Percentiles rank a stretch among this genome's conserved stretches.
These are phyloP conservation scores for Neonectria sp. DNA, from an alignment of 2,329 filamentous ascomycete species.

Conservation along the genomic window DNA sequence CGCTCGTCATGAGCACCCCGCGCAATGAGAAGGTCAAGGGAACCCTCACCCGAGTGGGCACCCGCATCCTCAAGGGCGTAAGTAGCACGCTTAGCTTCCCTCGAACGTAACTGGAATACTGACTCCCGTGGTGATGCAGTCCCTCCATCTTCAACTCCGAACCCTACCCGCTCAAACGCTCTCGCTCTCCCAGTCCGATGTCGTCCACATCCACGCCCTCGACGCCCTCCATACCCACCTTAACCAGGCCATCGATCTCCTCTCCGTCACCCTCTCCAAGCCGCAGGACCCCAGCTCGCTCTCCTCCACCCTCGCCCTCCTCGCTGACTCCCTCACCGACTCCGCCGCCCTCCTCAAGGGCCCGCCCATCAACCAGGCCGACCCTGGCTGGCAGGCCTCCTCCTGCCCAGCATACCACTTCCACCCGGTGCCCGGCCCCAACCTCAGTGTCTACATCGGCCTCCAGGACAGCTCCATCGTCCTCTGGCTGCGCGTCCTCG, in stretches of 20 bases:
- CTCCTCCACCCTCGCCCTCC: constrained; percentile 68
- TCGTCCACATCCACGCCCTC: constrained; percentile 78
- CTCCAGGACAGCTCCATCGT: constrained; percentile 80
- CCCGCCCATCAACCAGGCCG: constrained; percentile 56
- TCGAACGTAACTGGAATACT: background rate
- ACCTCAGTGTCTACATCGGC: constrained; percentile 81
- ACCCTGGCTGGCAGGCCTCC: constrained; percentile 61
- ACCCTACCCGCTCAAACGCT: constrained; percentile 72
- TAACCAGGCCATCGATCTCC: constrained; percentile 86
- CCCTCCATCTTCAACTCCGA: constrained; percentile 82
- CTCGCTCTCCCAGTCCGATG: constrained; percentile 62
- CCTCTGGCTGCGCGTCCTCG: constrained; percentile 78
- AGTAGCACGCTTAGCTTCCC: constrained; percentile 51
- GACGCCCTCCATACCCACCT: constrained; percentile 82
- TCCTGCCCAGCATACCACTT: constrained; percentile 63
- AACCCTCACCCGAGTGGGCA: constrained; percentile 89
- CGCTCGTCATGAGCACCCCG: constrained; percentile 88
- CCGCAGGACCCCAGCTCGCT: constrained; percentile 71
- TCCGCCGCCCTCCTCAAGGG: constrained; percentile 71
- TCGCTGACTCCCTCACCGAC: constrained; percentile 68
- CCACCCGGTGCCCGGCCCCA: constrained; percentile 63
- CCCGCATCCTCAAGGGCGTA: constrained; percentile 92
- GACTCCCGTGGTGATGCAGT: constrained; percentile 60
- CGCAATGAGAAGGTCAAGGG: constrained; percentile 94
- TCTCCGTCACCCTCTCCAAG: constrained; percentile 80